A percentile compares a stretch with the other conserved stretches of the same genome.
These are phyloP conservation scores for Candida frijolesensis DNA, from an alignment of 1,139 yeast genomes.

Conservation along the genomic window DNA sequence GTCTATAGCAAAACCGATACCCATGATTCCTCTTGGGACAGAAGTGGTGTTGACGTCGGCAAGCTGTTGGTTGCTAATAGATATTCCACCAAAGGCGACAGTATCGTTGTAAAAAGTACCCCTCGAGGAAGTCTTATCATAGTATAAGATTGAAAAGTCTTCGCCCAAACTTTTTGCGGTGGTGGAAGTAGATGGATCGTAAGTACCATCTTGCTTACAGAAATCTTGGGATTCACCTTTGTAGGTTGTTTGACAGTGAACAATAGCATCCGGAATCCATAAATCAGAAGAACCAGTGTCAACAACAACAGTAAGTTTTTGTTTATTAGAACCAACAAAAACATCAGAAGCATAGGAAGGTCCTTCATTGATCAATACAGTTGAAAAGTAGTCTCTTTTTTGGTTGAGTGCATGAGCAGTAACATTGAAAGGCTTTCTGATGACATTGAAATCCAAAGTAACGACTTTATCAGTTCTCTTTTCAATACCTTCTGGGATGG, in stretches of 20 bases:
- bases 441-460: slow-evolving; percentile 13
- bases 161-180: slow-evolving; percentile 11
- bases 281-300: slow-evolving; percentile 34
- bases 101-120: slow-evolving; percentile 58
- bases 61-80: slow-evolving; percentile 17
- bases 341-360: slow-evolving; percentile 11
- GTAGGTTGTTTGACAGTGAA: slow-evolving; percentile 5
- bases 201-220: slow-evolving; percentile 11
- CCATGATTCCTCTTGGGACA: slow-evolving; percentile 21
- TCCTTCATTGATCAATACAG: slow-evolving; percentile 10
- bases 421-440: slow-evolving; percentile 25
- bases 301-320: slow-evolving; percentile 13
- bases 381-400: slow-evolving; percentile 8
- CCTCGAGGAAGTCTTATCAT: slow-evolving; percentile 32
- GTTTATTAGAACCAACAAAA: slow-evolving; percentile 14
- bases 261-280: slow-evolving; percentile 21
- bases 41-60: slow-evolving; percentile 19
- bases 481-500: background rate
- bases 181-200: slow-evolving; percentile 7
- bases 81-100: slow-evolving; percentile 16
- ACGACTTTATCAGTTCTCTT: slow-evolving; percentile 14
- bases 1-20: slow-evolving; percentile 21
- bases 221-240: background rate
- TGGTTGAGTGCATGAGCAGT: slow-evolving; percentile 9
- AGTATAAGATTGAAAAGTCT: slow-evolving; percentile 14